Conservation (phyloP, 768 basidiomycete species). For the Infundibulicybe gibba region DNA sequence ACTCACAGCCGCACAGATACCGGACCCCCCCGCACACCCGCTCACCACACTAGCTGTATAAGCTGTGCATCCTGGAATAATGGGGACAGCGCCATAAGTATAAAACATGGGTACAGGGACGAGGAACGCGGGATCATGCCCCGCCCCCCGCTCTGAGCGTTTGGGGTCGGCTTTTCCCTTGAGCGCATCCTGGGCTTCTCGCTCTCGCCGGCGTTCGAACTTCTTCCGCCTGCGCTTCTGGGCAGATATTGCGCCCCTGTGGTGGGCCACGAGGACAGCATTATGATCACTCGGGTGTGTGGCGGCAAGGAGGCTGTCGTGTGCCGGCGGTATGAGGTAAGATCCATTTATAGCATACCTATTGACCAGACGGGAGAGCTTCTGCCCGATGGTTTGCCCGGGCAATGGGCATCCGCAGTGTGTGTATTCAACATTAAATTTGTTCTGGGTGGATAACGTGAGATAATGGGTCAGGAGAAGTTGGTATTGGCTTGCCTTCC, state of each 20-base stretch:
- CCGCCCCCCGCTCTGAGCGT: constrained; percentile 3
- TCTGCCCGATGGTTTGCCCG: constrained; percentile 36
- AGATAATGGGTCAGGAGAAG: not conserved
- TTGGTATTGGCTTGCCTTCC: constrained; percentile 12
- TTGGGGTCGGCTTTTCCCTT: constrained; percentile 11
- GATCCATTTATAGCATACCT: constrained; percentile 14
- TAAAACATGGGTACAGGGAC: constrained; percentile 26
- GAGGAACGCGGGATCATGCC: constrained; percentile 29
- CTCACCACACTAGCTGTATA: constrained; percentile 10
- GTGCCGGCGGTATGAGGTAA: constrained; percentile 25
- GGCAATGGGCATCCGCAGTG: constrained; percentile 52
- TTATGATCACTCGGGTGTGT: constrained; percentile 53
- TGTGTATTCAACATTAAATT: constrained; percentile 44
- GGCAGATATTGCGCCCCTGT: constrained; percentile 8
- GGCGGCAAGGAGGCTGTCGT: constrained; percentile 33
- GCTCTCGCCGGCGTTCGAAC: constrained; percentile 16
- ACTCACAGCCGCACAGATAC: constrained; percentile 17
- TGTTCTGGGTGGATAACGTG: constrained; percentile 17
- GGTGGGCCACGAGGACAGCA: constrained; percentile 27
- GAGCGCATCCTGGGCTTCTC: constrained; percentile 14
- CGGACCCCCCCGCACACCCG: constrained; percentile 5
- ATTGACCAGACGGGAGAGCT: constrained; percentile 26
- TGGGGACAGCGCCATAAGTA: not conserved
- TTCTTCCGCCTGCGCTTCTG: constrained; percentile 19
- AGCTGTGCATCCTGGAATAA: constrained; percentile 12